Conservation (phyloP, 768 basidiomycete genomes). For the Mycena rebaudengoi region DNA sequence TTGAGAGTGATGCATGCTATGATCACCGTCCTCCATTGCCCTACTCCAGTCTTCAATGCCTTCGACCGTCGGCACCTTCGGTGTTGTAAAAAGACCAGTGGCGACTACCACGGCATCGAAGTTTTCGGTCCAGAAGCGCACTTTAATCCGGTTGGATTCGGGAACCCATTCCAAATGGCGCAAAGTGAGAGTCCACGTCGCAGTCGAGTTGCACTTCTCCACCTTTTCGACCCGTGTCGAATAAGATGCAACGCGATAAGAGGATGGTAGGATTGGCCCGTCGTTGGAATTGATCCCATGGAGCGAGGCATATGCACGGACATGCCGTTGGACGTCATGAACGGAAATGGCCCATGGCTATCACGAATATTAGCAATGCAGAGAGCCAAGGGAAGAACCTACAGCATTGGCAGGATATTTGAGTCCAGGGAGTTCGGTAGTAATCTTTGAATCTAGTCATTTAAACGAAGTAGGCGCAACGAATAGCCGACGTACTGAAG, state of each 20-base stretch:
- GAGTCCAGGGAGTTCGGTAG: conserved; percentile 22
- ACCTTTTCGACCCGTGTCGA: conserved; percentile 48
- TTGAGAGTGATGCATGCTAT: conserved; percentile 36
- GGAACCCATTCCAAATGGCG: conserved; percentile 22
- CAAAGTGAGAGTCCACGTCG: conserved; percentile 30
- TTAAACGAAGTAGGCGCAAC: background rate
- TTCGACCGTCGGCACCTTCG: conserved; percentile 38
- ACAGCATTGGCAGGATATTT: conserved; percentile 23
- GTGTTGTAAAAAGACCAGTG: conserved; percentile 35
- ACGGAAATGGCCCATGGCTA: conserved; percentile 27
- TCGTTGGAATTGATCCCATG: conserved; percentile 42
- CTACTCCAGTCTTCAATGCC: conserved; percentile 38
- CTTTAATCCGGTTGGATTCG: conserved; percentile 23
- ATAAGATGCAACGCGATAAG: conserved; percentile 33
- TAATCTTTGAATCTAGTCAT: background rate
- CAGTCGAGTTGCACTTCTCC: conserved; percentile 33
- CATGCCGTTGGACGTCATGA: conserved; percentile 31
- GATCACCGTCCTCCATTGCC: conserved; percentile 21
- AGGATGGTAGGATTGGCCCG: background rate
- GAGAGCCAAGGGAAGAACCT: background rate
- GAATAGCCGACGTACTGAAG: conserved; percentile 8
- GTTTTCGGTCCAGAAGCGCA: conserved; percentile 34
- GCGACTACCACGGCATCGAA: conserved; percentile 46
- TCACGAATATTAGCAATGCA: background rate
- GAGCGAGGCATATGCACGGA: conserved; percentile 40